Evolutionary conservation across 352 stramenopile species (phyloP), one percentile per base, ranked within the genome.

Genomic region (Pythium aquatile): DNA sequence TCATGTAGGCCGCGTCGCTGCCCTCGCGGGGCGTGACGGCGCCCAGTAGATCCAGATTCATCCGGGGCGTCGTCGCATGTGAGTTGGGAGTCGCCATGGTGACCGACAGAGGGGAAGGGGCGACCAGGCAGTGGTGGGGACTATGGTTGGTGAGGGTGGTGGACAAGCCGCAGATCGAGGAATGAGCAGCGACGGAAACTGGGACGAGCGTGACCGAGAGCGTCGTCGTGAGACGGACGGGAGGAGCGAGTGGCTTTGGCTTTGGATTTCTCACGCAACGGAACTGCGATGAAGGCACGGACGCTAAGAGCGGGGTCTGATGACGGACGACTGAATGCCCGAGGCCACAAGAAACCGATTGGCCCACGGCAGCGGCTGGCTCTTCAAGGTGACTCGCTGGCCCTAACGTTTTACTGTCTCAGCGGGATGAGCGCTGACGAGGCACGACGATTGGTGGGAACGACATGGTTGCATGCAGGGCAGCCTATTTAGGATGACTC

Each of bases 1-100:
- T 56, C 13, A 70, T 24, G 64, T 63, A 70, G 6, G 64, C 63
- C 9, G 61, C 55, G 64, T 35, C 24, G 16, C 29, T 37, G 49
- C 24, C 49, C 16, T 61, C 63, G 42, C 48, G 49, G n/a, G 56
- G 63, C 35, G 63, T 60, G 47, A 60, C 49, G 29, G 55, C 63
- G 16, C 46, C 55, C 20, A 55, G 42, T 29, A 68, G 32, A 32
- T 63, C 48, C 54, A 68, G 61, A 6, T 32, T 42, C 51, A 42
- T 46, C 47, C 26, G 30, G 26, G 54, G 35, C 28, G 61, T 42
- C 40, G 28, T 9, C 26, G 32, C 16, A 39, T 35, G 10, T 2
- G 10, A 30, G 17, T 8, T 8, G 10, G 5, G 33, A 48, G 58
- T 55, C 46, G 51, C 35, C 59, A 65, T 65, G 49, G 39, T 44